Evolutionary conservation across 768 basidiomycete genomes (phyloP), one percentile per base, ranked within the genome.

Genomic region (Serendipita sp.): DNA sequence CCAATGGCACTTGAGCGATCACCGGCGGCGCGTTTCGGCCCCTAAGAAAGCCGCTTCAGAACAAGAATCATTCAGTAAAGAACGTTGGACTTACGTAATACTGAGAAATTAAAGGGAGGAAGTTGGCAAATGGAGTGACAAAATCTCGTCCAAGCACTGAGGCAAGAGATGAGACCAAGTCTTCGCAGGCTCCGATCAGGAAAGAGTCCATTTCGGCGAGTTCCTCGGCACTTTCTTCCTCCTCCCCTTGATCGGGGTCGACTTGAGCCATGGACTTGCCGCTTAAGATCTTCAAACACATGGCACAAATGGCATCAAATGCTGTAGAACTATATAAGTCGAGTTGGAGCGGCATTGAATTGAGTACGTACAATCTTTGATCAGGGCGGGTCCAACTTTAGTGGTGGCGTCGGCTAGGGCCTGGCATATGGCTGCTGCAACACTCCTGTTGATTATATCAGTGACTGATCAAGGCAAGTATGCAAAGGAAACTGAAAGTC

Each of bases 201-300:
- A 96, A 89, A 2, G 94, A 90, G 73, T 99, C 96, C 73, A 92
- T 95, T 76, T 99, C 96, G 1, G 94, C 93, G 70, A 88, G 86
- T 68, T 91, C 90, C 72, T 91, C 89, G 5, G 85, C 86, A 44
- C 72, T 73, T 69, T 90, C 89, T 30, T 89, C 89, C 3, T 81
- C 81, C 68, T 91, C 90, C 68, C 92, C 92, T 68, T 89, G 88
- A 72, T 95, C 93, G 54, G 93, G 91, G 71, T 95, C 92, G 73
- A 93, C 88, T 74, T 99, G 96, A 77, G 95, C 98, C 69, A 91
- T 81, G 0, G 93, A 90, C 76, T 95, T 96, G 75, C 92, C 88
- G 72, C 93, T 90, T 48, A 99, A 80, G 68, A 99, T 84, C 70
- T 91, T 85, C 64, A 85, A 77, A 52, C 91, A 85, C 66, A 93